Conservation (phyloP, 495 filamentous ascomycete species). For the Viridothelium virens region DNA sequence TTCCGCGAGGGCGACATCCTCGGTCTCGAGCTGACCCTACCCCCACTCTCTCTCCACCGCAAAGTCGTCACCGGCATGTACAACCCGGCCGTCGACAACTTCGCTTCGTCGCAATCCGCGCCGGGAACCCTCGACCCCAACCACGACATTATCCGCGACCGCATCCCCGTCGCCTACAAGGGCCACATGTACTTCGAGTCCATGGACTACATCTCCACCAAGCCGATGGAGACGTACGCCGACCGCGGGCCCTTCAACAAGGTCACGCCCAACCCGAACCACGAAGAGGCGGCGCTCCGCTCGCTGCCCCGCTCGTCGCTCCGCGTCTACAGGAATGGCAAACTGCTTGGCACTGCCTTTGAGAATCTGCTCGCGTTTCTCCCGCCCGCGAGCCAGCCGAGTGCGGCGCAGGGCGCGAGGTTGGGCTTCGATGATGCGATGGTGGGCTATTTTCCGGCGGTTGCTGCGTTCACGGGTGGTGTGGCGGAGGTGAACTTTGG, state of each 20-base stretch:
- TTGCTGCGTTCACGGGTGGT: slow-evolving; percentile 85
- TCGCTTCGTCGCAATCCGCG: slow-evolving; percentile 22
- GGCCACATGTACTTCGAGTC: slow-evolving; percentile 89
- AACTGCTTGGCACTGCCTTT: slow-evolving; percentile 77
- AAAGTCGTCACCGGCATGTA: slow-evolving; percentile 82
- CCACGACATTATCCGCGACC: slow-evolving; percentile 80
- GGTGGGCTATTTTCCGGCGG: slow-evolving; percentile 89
- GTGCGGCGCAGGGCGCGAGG: slow-evolving; percentile 64
- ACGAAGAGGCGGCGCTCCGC: slow-evolving; percentile 61
- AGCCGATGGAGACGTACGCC: slow-evolving; percentile 79
- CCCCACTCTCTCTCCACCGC: slow-evolving; percentile 72
- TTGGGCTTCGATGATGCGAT: slow-evolving; percentile 85
- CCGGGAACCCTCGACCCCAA: slow-evolving; percentile 48
- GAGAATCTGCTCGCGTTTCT: slow-evolving; percentile 85
- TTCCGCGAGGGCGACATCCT: slow-evolving; percentile 81
- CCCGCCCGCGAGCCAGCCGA: slow-evolving; percentile 76
- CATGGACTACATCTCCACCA: slow-evolving; percentile 80
- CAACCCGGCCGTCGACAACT: slow-evolving; percentile 66
- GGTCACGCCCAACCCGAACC: slow-evolving; percentile 56
- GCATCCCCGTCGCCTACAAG: slow-evolving; percentile 89
- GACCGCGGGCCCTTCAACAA: slow-evolving; percentile 53
- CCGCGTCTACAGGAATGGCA: slow-evolving; percentile 86
- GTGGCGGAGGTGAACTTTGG: slow-evolving; percentile 90
- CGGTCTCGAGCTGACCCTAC: slow-evolving; percentile 84
- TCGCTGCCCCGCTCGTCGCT: slow-evolving; percentile 82